Percentiles rank a stretch among this genome's conserved stretches.
phyloP scores from a whole-genome alignment of 148 eudicot species.

The Rhododendron griersonianum region DNA sequence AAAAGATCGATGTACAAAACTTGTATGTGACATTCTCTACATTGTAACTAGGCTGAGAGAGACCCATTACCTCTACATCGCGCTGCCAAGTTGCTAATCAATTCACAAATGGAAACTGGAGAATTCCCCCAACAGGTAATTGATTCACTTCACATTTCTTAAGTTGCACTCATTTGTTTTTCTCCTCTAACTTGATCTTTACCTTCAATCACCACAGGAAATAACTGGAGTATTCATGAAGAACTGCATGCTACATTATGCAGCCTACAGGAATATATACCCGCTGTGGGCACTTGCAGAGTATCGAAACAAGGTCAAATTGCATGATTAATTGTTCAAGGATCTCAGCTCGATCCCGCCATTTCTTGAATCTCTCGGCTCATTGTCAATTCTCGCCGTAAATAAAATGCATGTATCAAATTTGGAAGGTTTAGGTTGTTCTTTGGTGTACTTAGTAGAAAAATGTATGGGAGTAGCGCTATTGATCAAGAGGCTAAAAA shows the following conservation, averaged over 20 bases:
- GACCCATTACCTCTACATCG: slow-evolving; percentile 39
- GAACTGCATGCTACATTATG: slow-evolving; percentile 40
- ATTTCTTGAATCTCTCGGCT: not conserved
- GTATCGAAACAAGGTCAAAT: slow-evolving; percentile 19
- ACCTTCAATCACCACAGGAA: slow-evolving; percentile 22
- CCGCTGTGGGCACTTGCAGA: slow-evolving; percentile 44
- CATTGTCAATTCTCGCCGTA: not conserved
- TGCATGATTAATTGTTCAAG: not conserved
- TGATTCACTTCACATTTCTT: not conserved
- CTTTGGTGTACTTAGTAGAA: not conserved
- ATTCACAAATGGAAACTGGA: slow-evolving; percentile 38
- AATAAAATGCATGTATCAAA: not conserved
- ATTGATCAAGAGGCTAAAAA: too few species aligned
- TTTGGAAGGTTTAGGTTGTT: not conserved
- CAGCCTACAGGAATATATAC: slow-evolving; percentile 33
- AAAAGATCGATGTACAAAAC: not conserved
- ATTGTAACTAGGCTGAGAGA: slow-evolving; percentile 22
- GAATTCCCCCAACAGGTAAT: slow-evolving; percentile 46
- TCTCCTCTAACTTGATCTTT: too few species aligned
- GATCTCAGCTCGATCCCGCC: too few species aligned
- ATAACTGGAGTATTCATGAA: slow-evolving; percentile 36
- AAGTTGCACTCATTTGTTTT: not conserved
- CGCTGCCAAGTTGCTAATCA: slow-evolving; percentile 37
- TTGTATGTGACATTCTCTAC: not conserved
- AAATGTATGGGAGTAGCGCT: not conserved